These are phyloP conservation scores for Colletotrichum sp. DNA, from an alignment of 2,329 filamentous ascomycete genomes.

Conservation along the genomic window DNA sequence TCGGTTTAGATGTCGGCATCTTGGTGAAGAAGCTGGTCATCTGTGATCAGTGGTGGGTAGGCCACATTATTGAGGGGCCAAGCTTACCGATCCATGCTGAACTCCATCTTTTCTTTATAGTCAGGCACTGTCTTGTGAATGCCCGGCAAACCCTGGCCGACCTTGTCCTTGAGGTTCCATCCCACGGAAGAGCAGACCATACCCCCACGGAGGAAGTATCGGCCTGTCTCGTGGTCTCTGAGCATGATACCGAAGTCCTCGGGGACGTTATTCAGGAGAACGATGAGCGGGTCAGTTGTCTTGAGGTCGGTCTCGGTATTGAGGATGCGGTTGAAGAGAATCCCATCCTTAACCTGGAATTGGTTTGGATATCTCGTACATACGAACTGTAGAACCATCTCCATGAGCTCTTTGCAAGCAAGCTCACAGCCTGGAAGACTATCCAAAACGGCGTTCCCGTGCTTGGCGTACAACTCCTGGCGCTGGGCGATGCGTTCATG, in stretches of 20 bases:
- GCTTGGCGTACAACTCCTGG: constrained; percentile 64
- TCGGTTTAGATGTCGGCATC: constrained; percentile 74
- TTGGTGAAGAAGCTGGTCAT: constrained; percentile 76
- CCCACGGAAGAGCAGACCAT: constrained; percentile 80
- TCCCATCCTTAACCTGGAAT: constrained; percentile 65
- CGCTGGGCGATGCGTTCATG: constrained; percentile 70
- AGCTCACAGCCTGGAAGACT: constrained; percentile 77
- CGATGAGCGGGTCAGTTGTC: constrained; percentile 66
- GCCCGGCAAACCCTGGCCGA: constrained; percentile 70
- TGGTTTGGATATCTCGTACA: constrained; percentile 77
- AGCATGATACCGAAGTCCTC: constrained; percentile 85
- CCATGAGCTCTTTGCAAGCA: constrained; percentile 86
- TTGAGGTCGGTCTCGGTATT: constrained; percentile 65
- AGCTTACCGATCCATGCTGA: constrained; percentile 80
- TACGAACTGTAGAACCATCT: constrained; percentile 83
- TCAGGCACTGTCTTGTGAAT: constrained; percentile 81
- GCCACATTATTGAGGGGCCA: rapidly evolving
- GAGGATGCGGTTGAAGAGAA: constrained; percentile 74
- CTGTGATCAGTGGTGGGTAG: not conserved
- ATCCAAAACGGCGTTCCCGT: constrained; percentile 70
- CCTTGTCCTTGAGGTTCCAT: constrained; percentile 79
- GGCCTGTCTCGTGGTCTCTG: constrained; percentile 72
- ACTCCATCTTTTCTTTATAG: constrained; percentile 86
- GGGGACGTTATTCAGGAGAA: constrained; percentile 78
- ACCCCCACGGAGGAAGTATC: constrained; percentile 77